A percentile compares a stretch with the other conserved stretches of the same genome.
phyloP scores from a whole-genome alignment of 306 rosid genomes.

The Lupinus albus region DNA sequence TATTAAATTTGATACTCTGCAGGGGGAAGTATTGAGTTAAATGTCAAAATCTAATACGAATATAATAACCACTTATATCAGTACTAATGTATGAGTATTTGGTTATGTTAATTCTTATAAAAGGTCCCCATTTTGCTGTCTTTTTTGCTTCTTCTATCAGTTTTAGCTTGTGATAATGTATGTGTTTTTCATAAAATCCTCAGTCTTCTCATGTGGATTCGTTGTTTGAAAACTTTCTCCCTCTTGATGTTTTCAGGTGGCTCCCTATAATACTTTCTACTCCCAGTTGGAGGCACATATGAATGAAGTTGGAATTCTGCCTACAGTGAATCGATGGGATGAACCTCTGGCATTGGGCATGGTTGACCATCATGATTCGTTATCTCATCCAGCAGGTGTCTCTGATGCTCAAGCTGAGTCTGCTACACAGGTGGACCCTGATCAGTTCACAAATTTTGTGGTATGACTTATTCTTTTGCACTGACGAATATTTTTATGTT shows the following conservation, averaged over 20 bases:
- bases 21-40: slow-evolving; percentile 22
- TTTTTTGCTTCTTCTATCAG: slow-evolving; percentile 22
- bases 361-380: slow-evolving; percentile 96
- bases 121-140: slow-evolving; percentile 12
- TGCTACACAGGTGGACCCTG: slow-evolving; percentile 71
- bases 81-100: background rate
- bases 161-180: slow-evolving; percentile 20
- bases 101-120: background rate
- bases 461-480: slow-evolving; percentile 46
- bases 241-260: slow-evolving; percentile 61
- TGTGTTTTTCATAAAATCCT: slow-evolving; percentile 21
- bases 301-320: slow-evolving; percentile 80
- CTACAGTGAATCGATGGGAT: slow-evolving; percentile 78
- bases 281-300: slow-evolving; percentile 84
- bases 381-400: slow-evolving; percentile 98
- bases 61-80: slow-evolving; percentile 7
- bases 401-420: slow-evolving; percentile 92
- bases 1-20: slow-evolving; percentile 28
- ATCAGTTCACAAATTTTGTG: slow-evolving; percentile 85
- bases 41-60: slow-evolving; percentile 2
- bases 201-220: slow-evolving; percentile 33
- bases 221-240: slow-evolving; percentile 34
- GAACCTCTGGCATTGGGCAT: slow-evolving; percentile 78
- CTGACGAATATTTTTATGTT: slow-evolving; percentile 13
- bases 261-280: slow-evolving; percentile 94